Evolutionary conservation across 345 rosid species (phyloP), one percentile per base, ranked within the genome.

Genomic region (Mercurialis annua): DNA sequence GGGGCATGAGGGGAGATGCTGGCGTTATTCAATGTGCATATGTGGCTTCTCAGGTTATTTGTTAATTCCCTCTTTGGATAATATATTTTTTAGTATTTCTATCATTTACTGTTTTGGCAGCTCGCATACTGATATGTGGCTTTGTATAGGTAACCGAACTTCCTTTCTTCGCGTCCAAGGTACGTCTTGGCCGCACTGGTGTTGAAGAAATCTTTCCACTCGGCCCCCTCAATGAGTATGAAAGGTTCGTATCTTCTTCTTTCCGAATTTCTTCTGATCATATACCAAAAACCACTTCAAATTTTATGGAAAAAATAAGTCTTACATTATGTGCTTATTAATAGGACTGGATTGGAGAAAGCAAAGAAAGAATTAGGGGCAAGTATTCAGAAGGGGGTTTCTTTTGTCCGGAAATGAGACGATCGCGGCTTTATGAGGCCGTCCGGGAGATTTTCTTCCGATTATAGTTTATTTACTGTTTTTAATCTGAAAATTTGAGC

Each of bases 161-260:
- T 52, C 96, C 99, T 16, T 94, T 85, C 87, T 94, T 94, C 6
- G 95, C 99, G 59, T 78, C 95, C 47, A 94, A 91, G 73, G 95
- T 94, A 58, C 83, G 86, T 46, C 82, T 94, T 5, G 89, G 99
- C 18, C 86, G 95, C 29, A 65, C 55, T 69, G 99, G 99, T 71
- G 71, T 85, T 17, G 96, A 89, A 48, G 92, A 89, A 81, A 83
- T 94, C 49, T 73, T 76, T 48, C 79, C 96, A 62, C 87, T 94
- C 10, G 99, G 96, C 20, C 95, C 88, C 4, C 70, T 93, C 72
- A 93, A 84, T 34, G 97, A 86, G 55, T 87, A 83, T 3, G 98
- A 93, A 77, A 93, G 98, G 96, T 89, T 20, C 46, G 77, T 56
- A 12, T 64, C 2, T 54, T 12, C 20, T 23, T 43, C 14, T 20